These are phyloP conservation scores for Funneliformis geosporum DNA, from an alignment of 192 early-diverging fungal genomes.

Conservation along the genomic window DNA sequence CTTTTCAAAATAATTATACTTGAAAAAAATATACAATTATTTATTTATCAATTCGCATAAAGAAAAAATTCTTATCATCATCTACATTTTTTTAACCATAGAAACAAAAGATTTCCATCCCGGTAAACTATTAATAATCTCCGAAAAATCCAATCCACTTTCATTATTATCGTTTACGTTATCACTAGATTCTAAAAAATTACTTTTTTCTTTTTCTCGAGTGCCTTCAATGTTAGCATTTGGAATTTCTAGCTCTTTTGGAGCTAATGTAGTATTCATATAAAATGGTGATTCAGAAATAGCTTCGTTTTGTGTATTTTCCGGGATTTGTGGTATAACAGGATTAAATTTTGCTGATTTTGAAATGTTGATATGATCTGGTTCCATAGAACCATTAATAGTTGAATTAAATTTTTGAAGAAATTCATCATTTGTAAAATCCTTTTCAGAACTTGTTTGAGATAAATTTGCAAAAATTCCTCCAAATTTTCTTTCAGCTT, in stretches of 20 bases:
- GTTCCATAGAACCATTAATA: neutral
- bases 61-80: neutral
- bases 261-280: neutral
- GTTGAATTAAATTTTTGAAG: neutral
- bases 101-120: constrained; percentile 1
- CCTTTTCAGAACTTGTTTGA: neutral
- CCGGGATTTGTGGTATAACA: neutral
- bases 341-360: neutral
- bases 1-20: too few relatives aligned
- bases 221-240: neutral
- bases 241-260: neutral
- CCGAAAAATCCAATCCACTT: constrained; percentile 2
- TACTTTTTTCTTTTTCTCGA: neutral
- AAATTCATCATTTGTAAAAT: neutral
- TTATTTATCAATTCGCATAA: neutral
- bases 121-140: neutral
- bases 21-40: too few relatives aligned
- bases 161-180: neutral
- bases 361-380: neutral
- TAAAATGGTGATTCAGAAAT: neutral
- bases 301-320: neutral
- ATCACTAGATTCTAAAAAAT: neutral
- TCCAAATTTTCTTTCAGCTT: neutral
- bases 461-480: neutral
- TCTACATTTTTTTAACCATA: neutral